Base-by-base conservation (phyloP, 768 basidiomycete genomes). In the Psilocybe azurescens region DNA sequence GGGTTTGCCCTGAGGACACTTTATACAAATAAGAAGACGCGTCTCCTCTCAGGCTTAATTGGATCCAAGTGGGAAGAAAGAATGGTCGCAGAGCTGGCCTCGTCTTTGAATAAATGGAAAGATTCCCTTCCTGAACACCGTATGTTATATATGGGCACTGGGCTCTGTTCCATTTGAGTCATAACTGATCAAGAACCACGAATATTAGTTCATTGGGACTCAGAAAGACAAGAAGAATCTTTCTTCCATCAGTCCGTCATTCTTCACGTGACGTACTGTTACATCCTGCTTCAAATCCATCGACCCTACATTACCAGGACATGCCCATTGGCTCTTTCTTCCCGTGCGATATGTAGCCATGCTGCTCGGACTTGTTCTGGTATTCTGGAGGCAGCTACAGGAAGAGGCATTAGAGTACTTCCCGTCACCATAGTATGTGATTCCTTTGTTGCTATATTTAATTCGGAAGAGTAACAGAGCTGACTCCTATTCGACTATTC, bases 291-390 rank as follows among this genome's bases (percentile, higher is more conserved):
- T 63, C 78, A 87, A 55, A 78, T 89, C 49, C 89, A 93, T 70
- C 83, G 90, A 8, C 87, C 89, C 0, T 91, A 90, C 74, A 80
- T 93, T 5, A 72, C 75, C 10, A 79, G 76, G 57, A 72, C 75
- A 1, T 76, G 79, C 5, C 51, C 67, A 2, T 67, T 83, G 16
- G 76, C 81, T 1, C 80, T 83, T 57, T 82, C 86, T 10, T 89
- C 86, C 0, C 79, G 88, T 11, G 84, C 88, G 1, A 89, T 88
- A 56, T 91, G 88, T 69, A 81, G 87, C 32, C 79, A 91, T 59
- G 86, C 94, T 1, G 90, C 93, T 1, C 80, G 93, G 5, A 87
- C 89, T 0, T 89, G 85, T 61, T 83, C 81, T 29, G 89, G 89
- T 59, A 79, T 95, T 38, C 73, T 89, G 53, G 90, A 91, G 61